These are phyloP conservation scores for Lachnellula arida DNA, from an alignment of 2,329 filamentous ascomycete genomes.

Conservation along the genomic window DNA sequence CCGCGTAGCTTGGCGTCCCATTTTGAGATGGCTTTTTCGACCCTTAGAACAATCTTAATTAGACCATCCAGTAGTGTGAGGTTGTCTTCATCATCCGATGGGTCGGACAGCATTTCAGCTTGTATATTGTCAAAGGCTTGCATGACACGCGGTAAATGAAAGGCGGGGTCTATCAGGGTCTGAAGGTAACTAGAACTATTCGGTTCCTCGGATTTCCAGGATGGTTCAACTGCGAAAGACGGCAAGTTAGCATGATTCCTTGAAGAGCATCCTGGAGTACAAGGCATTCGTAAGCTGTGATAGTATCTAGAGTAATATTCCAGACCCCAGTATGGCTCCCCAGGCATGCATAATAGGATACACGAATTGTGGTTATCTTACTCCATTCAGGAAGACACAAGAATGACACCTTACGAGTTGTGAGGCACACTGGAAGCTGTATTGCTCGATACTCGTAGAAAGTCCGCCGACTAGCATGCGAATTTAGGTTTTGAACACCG, in stretches of 20 bases:
- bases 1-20: slow-evolving; percentile 1
- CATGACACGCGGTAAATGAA: slow-evolving; percentile 8
- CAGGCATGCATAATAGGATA: too few relatives aligned
- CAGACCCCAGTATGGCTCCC: too few relatives aligned
- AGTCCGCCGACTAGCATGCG: slow-evolving; percentile 6
- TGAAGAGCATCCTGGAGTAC: too few relatives aligned
- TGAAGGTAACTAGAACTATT: slow-evolving; percentile 3
- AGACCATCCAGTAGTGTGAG: background rate
- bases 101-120: background rate
- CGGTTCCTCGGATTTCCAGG: slow-evolving; percentile 9
- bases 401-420: slow-evolving; percentile 3
- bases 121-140: slow-evolving; percentile 6
- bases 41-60: background rate
- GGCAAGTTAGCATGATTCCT: too few relatives aligned
- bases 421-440: slow-evolving; percentile 5
- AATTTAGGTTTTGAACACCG: slow-evolving; percentile 6
- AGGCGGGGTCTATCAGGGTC: slow-evolving; percentile 3
- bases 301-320: too few relatives aligned
- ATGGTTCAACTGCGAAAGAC: background rate
- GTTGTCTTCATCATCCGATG: background rate
- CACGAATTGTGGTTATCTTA: too few relatives aligned
- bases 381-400: slow-evolving; percentile 7
- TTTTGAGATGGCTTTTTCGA: background rate
- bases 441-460: slow-evolving; percentile 13
- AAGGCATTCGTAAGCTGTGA: too few relatives aligned